Evolutionary conservation across 805 yeast genomes (phyloP), one percentile per base, ranked within the genome.

Genomic region (Candida patagonica): DNA sequence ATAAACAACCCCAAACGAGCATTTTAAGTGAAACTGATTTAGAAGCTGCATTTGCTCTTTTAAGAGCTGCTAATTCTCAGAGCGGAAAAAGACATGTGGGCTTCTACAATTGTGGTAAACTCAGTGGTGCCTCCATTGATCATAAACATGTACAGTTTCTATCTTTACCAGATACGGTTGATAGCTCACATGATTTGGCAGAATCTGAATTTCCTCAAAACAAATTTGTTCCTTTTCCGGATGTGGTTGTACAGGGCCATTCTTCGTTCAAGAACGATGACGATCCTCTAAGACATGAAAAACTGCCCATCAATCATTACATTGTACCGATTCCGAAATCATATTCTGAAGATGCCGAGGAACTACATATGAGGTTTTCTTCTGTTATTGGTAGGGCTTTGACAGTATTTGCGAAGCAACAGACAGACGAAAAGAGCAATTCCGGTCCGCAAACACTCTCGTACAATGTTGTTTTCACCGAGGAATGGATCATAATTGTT

Each of bases 111-210:
- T 78, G 85, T 54, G 98, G 98, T 6, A 76, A 78, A 15, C 70
- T 76, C 50, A 76, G 94, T 46, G 98, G 97, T 1, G 95, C 95
- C n/a, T 86, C 96, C 0, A 92, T 87, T 54, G 80, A 83, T 35
- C 98, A 89, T 63, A 86, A 84, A 56, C 98, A 89, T 61, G 61
- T 92, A 46, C 98, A 92, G 61, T 78, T 88, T 60, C 66, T 89
- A 71, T 68, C 76, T 32, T 64, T 83, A 32, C 94, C 95, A 1
- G 56, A 62, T 6, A 13, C 8, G 9, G 27, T 33, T 12, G 4
- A 5, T 20, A 29, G 44, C 12, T 17, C 37, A 23, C 15, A 7
- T 3, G 24, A 22, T 19, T 22, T 6, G 5, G 26, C 16, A 22
- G 3, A 21, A 62, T 67, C 37, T 6, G 7, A 8, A 7, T 33